A percentile compares a stretch with the other conserved stretches of the same genome.
Conservation (phyloP, 75 land plant species). For the Sequoia sempervirens region DNA sequence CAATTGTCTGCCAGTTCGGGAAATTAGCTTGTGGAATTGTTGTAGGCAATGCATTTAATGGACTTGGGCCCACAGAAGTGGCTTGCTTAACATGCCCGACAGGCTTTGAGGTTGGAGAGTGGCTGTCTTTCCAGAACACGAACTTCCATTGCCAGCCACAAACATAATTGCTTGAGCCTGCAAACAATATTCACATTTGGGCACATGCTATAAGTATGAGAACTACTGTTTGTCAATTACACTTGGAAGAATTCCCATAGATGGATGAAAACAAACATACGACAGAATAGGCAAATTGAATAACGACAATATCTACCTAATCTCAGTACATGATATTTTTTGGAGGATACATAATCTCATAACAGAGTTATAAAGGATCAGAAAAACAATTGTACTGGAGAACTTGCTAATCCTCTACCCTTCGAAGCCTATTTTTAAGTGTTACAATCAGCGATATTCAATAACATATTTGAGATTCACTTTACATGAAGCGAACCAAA, state of each 20-base stretch:
- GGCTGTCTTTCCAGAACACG: slow-evolving; percentile 3
- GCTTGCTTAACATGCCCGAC: not conserved
- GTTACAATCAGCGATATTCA: not conserved
- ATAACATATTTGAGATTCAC: not conserved
- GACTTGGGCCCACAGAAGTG: slow-evolving; percentile 1
- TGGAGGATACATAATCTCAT: not conserved
- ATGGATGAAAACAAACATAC: not conserved
- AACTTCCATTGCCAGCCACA: slow-evolving; percentile 32
- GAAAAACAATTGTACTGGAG: too few relatives aligned
- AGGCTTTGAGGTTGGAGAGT: slow-evolving; percentile 11
- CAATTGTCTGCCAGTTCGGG: not conserved
- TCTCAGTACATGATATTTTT: too few relatives aligned
- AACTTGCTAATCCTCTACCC: not conserved
- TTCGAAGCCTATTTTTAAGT: not conserved
- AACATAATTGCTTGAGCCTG: slow-evolving; percentile 69
- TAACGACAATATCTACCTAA: too few relatives aligned
- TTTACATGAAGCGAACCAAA: not conserved
- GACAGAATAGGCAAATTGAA: not conserved
- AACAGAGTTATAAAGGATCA: not conserved
- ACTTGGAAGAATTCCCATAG: not conserved
- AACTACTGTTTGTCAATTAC: not conserved
- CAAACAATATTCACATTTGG: not conserved
- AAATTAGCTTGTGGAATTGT: not conserved
- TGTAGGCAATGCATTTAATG: not conserved
- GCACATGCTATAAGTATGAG: not conserved